Conservation (phyloP, 2,329 filamentous ascomycete genomes). For the Neocucurbitaria cava region DNA sequence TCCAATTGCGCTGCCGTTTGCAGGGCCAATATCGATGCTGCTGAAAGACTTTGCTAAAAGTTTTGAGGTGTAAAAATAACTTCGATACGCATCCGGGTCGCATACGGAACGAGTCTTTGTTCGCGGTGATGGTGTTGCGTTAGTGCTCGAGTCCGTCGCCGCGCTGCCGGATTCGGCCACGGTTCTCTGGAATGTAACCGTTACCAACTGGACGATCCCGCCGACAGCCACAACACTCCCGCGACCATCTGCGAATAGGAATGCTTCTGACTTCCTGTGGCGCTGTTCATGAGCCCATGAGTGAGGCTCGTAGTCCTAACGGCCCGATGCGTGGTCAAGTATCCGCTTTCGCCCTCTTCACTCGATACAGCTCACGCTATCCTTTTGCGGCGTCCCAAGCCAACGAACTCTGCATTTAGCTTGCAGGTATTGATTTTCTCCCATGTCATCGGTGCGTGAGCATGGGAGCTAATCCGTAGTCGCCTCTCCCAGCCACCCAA, state of each 20-base stretch:
- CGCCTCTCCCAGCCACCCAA: slow-evolving; percentile 14
- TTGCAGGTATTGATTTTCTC: not conserved
- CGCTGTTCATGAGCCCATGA: not conserved
- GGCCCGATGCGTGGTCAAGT: not conserved
- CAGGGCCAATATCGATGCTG: slow-evolving; percentile 5
- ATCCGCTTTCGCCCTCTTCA: not conserved
- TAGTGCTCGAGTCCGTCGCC: slow-evolving; percentile 3
- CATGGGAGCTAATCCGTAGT: slow-evolving; percentile 1
- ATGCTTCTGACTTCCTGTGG: not conserved
- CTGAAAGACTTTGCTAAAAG: slow-evolving; percentile 12
- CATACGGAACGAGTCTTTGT: slow-evolving; percentile 29
- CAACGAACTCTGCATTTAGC: not conserved
- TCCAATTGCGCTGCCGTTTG: slow-evolving; percentile 23
- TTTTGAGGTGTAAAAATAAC: slow-evolving; percentile 19
- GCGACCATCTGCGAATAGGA: not conserved
- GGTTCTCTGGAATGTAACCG: slow-evolving; percentile 30
- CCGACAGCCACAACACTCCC: not conserved
- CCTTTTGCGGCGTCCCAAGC: not conserved
- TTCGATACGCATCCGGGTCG: slow-evolving; percentile 22
- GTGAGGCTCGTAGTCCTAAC: not conserved
- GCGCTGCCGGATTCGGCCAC: slow-evolving; percentile 23
- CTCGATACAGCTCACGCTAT: not conserved
- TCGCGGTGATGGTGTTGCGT: slow-evolving; percentile 8
- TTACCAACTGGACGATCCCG: not conserved
- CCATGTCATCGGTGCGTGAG: not conserved